phyloP scores from a whole-genome alignment of 768 basidiomycete genomes.

The Mycena olivaceomarginata region DNA sequence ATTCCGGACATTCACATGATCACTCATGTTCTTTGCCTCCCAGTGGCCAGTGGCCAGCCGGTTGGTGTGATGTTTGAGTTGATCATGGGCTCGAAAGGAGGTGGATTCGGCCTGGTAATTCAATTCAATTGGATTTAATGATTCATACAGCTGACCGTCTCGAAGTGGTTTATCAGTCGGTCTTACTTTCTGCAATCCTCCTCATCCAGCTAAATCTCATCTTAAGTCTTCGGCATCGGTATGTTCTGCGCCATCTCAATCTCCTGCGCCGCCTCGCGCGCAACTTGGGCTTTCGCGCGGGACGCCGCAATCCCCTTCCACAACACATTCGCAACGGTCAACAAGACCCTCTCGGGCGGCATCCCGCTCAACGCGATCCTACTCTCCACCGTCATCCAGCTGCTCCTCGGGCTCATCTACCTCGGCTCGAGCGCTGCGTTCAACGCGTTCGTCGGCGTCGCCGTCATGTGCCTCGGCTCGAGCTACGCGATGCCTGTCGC shows the following conservation, averaged over 20 bases:
- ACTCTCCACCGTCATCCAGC: constrained; percentile 74
- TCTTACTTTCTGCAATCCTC: background rate
- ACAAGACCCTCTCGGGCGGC: constrained; percentile 58
- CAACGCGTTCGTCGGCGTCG: constrained; percentile 81
- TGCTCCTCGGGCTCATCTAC: constrained; percentile 77
- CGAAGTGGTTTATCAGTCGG: constrained; percentile 66
- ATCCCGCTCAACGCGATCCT: constrained; percentile 78
- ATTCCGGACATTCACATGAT: background rate
- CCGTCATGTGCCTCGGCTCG: constrained; percentile 79
- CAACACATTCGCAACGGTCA: constrained; percentile 67
- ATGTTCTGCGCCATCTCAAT: constrained; percentile 82
- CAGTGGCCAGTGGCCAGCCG: constrained; percentile 78
- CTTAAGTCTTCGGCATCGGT: constrained; percentile 70
- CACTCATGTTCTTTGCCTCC: constrained; percentile 10
- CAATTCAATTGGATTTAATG: background rate
- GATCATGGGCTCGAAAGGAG: constrained; percentile 76
- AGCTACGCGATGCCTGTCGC: constrained; percentile 79
- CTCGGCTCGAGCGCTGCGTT: constrained; percentile 79
- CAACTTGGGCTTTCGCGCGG: constrained; percentile 83
- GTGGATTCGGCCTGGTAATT: constrained; percentile 77
- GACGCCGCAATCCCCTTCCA: constrained; percentile 80
- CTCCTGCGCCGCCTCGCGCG: constrained; percentile 79
- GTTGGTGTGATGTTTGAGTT: constrained; percentile 78
- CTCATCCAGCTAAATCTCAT: constrained; percentile 29
- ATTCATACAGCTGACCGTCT: background rate